phyloP scores from a whole-genome alignment of 345 rosid genomes.

The Melaleuca alternifolia region DNA sequence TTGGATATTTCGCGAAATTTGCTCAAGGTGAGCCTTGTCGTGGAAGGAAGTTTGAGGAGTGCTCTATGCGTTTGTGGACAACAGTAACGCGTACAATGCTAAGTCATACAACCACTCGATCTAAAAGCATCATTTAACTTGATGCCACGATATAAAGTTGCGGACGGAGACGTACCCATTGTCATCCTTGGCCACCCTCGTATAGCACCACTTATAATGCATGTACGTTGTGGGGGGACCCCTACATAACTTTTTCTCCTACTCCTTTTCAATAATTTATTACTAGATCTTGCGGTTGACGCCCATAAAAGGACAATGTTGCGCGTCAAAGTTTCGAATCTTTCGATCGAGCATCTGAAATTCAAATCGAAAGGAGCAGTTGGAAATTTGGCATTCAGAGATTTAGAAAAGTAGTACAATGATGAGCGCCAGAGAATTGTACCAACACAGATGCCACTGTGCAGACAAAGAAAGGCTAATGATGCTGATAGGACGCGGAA shows the following conservation, averaged over 20 bases:
- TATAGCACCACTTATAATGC: neutral
- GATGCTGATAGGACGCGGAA: neutral
- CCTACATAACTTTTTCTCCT: neutral
- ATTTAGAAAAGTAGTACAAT: neutral
- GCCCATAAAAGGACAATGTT: neutral
- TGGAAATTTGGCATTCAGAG: neutral
- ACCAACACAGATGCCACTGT: neutral
- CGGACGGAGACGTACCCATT: neutral
- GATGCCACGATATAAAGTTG: neutral
- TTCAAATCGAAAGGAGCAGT: neutral
- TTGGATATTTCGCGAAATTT: neutral
- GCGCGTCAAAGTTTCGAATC: neutral
- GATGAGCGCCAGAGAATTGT: neutral
- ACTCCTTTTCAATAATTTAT: neutral
- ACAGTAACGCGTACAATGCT: neutral
- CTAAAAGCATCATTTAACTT: neutral
- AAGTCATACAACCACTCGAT: neutral
- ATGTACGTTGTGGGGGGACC: neutral
- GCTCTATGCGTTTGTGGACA: neutral
- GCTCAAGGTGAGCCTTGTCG: neutral
- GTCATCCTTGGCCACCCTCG: neutral
- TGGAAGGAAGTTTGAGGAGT: neutral
- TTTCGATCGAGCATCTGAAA: neutral
- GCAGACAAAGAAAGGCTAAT: neutral
- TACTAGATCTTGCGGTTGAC: neutral